Base-by-base conservation (phyloP, 2,329 filamentous ascomycete species). In the Fusarium praegraminearum region DNA sequence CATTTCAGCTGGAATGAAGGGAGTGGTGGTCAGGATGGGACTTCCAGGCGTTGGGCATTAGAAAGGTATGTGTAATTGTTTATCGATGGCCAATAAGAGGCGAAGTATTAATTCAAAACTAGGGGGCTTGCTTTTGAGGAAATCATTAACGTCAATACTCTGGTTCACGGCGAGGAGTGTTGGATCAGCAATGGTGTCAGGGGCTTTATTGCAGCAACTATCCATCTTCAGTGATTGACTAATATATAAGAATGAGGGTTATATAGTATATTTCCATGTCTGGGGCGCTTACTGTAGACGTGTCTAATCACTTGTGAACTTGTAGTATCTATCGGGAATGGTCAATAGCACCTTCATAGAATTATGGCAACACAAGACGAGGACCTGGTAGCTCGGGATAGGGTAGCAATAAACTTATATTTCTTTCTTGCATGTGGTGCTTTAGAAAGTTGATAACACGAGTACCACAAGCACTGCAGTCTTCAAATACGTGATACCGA, bases 181-280 rank as follows among this genome's bases (percentile, higher is more conserved):
- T 97, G 93, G 92, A 81, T 98, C 55, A 97, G 94, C 78, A 98
- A 95, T 78, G 94, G 92, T 0, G 91, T 95, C 2, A 87, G 91
- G 69, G 95, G 95, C 0, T 97, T 97, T 71, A 83, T 90, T 15
- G 82, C 78, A 60, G 87, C 86, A 1, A 81, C 70, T 41, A 69
- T 86, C 35, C 71, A 65, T 20, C 66, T 82, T 24, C 35, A 15
- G 44, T 43, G 24, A 36, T 40, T 20, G 33, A 50, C n/a, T 30
- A 38, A 22, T 20, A 26, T 13, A 15, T 5, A 28, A 30, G 28
- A 40, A 7, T 20, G n/a, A 20, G n/a, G 11, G n/a, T 13, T 44
- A 7, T 44, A 44, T 10, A 16, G 10, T 9, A 13, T 5, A 44
- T 24, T 15, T 26, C 40, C 22, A 26, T 24, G 7, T 15, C 22